Evolutionary conservation across 73 alveolate species (phyloP).

Genomic region (Effrenium voratum): DNA sequence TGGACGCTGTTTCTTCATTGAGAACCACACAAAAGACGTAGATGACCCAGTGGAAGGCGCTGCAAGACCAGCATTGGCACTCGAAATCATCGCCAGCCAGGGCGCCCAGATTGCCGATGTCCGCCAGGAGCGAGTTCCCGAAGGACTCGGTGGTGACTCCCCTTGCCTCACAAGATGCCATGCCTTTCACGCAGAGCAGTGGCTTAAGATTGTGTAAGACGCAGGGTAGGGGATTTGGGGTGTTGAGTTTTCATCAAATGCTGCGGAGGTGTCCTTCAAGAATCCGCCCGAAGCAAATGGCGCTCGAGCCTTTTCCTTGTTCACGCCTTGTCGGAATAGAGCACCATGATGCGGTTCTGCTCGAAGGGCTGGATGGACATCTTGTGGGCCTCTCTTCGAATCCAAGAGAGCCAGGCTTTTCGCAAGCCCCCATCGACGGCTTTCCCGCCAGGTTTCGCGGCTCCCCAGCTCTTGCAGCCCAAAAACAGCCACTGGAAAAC

Average conservation of each 20-base stretch:
- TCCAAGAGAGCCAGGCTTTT: too few relatives aligned
- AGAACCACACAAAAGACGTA: too few relatives aligned
- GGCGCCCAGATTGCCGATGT: slow-evolving; percentile 48
- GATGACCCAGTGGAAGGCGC: too few relatives aligned
- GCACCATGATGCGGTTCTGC: slow-evolving; percentile 52
- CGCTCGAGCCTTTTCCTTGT: background rate
- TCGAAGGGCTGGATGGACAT: slow-evolving; percentile 70
- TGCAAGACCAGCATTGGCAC: too few relatives aligned
- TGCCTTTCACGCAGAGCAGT: background rate
- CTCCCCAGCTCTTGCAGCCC: background rate
- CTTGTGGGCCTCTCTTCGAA: slow-evolving; percentile 60
- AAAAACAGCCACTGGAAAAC: background rate
- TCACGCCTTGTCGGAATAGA: slow-evolving; percentile 74
- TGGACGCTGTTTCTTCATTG: too few relatives aligned
- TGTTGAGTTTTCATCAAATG: background rate
- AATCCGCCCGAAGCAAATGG: background rate
- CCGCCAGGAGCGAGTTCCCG: slow-evolving; percentile 77
- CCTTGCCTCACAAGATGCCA: background rate
- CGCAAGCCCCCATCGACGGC: too few relatives aligned
- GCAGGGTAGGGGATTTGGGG: background rate
- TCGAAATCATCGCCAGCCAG: too few relatives aligned
- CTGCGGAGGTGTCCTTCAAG: background rate
- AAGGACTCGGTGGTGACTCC: slow-evolving; percentile 77
- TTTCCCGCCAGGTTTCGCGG: background rate
- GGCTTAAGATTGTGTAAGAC: background rate